Conservation (phyloP, 495 filamentous ascomycete species). For the Podospora comata region DNA sequence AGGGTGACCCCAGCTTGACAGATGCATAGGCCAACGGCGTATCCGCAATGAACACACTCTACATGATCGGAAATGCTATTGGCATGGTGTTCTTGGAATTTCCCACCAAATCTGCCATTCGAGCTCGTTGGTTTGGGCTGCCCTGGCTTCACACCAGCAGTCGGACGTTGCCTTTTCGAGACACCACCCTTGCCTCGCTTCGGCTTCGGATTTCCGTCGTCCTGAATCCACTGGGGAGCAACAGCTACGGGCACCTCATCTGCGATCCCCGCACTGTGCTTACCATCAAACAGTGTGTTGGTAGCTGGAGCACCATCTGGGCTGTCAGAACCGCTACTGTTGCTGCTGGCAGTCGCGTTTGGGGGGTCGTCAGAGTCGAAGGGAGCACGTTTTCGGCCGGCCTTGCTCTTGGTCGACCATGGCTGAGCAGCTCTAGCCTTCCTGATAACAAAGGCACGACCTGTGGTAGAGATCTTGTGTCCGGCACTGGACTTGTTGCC, state of each 20-base stretch:
- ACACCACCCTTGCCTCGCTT: neutral
- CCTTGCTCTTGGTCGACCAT: constrained; percentile 24
- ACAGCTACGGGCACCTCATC: neutral
- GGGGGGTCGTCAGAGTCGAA: neutral
- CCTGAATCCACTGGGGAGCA: no score
- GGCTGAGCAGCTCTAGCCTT: constrained; percentile 22
- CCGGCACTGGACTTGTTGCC: constrained; percentile 16
- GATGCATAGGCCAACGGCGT: neutral
- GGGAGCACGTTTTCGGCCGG: neutral
- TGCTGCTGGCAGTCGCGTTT: neutral
- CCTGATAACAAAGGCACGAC: constrained; percentile 23
- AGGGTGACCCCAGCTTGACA: constrained; percentile 1
- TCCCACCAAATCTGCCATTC: neutral
- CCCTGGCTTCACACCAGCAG: neutral
- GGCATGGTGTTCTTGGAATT: no score
- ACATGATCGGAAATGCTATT: neutral
- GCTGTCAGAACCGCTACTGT: neutral
- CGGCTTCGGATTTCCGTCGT: neutral
- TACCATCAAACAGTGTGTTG: neutral
- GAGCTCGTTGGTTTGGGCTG: neutral
- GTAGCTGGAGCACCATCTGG: neutral
- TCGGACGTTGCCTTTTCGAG: neutral
- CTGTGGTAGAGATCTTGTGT: constrained; percentile 21
- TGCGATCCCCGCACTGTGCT: neutral
- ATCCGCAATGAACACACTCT: neutral